Conservation (phyloP, 2,329 filamentous ascomycete species). For the Thermomyces lanuginosus region DNA sequence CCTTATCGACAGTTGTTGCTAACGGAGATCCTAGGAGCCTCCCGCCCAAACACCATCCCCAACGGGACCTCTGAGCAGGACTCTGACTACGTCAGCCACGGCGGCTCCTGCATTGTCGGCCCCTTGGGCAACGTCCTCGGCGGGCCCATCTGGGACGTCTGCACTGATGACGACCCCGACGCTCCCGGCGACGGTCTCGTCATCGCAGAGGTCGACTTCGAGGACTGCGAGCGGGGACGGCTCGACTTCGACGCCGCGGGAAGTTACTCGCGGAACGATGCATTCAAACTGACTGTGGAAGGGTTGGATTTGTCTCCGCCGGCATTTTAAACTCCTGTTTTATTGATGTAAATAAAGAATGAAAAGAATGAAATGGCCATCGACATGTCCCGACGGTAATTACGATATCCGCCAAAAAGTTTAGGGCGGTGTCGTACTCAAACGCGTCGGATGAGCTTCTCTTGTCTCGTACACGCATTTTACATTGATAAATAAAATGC, state of each 20-base stretch:
- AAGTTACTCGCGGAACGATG: constrained; percentile 62
- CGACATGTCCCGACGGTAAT: constrained; percentile 28
- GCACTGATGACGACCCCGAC: constrained; percentile 14
- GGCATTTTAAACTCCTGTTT: too few species aligned
- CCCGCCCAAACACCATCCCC: too few species aligned
- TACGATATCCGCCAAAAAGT: constrained; percentile 29
- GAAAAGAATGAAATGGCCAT: neutral
- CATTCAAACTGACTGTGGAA: constrained; percentile 43
- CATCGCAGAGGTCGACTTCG: constrained; percentile 62
- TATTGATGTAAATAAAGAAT: too few species aligned
- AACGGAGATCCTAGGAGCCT: neutral
- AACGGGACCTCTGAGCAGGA: too few species aligned
- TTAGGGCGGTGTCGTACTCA: too few species aligned
- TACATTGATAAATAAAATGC: constrained; percentile 4
- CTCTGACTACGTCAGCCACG: constrained; percentile 52
- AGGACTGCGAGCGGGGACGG: constrained; percentile 68
- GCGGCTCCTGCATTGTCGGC: constrained; percentile 67
- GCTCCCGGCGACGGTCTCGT: constrained; percentile 36
- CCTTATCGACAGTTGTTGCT: neutral
- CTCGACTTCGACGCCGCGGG: constrained; percentile 73
- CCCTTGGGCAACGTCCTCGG: constrained; percentile 65
- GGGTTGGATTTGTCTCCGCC: constrained; percentile 45
- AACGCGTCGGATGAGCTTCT: constrained; percentile 28
- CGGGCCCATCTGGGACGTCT: constrained; percentile 63
- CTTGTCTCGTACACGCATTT: constrained; percentile 30